phyloP scores from a whole-genome alignment of 2,329 filamentous ascomycete genomes.

The Penicillium sp. region DNA sequence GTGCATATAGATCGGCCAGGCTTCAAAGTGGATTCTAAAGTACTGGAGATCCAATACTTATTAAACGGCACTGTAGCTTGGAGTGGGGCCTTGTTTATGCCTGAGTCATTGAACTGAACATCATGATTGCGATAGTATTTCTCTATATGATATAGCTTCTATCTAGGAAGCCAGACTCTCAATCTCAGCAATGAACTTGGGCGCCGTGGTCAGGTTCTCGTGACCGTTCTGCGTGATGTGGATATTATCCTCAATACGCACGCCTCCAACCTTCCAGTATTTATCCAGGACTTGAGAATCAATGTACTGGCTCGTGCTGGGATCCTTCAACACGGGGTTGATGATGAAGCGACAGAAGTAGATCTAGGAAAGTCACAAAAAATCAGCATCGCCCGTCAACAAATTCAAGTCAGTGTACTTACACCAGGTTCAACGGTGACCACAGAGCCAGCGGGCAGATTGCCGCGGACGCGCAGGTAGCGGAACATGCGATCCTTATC shows the following conservation, averaged over 20 bases:
- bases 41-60: too few species aligned
- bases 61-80: too few species aligned
- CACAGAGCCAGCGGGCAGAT: conserved; percentile 74
- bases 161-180: conserved; percentile 46
- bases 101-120: background rate
- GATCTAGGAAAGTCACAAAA: conserved; percentile 51
- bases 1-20: too few species aligned
- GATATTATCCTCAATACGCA: conserved; percentile 90
- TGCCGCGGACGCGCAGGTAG: conserved; percentile 78
- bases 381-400: background rate
- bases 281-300: conserved; percentile 69
- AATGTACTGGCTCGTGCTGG: conserved; percentile 74
- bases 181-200: conserved; percentile 70
- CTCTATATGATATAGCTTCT: background rate
- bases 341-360: conserved; percentile 94
- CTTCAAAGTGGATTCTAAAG: too few species aligned
- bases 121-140: too few species aligned
- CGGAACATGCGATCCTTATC: conserved; percentile 84
- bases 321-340: conserved; percentile 72
- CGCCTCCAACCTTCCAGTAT: conserved; percentile 88
- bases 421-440: conserved; percentile 94
- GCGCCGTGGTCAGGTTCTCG: conserved; percentile 80
- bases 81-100: background rate
- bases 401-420: conserved; percentile 35
- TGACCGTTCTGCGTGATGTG: conserved; percentile 74